Evolutionary conservation across 257 asterid species (phyloP).

Genomic region (Fraxinus cuspidata): DNA sequence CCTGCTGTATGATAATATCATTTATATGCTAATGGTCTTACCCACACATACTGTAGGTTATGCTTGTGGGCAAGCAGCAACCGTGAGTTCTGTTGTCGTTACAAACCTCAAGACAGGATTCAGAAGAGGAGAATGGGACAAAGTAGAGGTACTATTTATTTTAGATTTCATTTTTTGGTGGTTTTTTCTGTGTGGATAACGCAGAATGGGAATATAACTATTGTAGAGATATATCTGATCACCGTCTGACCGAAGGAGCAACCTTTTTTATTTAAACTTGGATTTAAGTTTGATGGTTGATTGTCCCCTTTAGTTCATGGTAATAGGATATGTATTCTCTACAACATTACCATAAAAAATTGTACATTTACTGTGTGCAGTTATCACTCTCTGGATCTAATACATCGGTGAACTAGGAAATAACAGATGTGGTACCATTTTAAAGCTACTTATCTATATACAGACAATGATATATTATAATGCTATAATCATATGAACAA

Average conservation of each 20-base stretch:
- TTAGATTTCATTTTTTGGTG: neutral
- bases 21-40: constrained; percentile 28
- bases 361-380: neutral
- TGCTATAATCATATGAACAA: neutral
- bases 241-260: neutral
- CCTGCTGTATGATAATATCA: constrained; percentile 2
- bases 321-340: neutral
- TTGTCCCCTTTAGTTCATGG: neutral
- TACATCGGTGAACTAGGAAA: neutral
- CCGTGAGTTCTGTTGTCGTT: constrained; percentile 87
- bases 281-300: neutral
- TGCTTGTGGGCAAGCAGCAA: constrained; percentile 69
- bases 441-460: neutral
- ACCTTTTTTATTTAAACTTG: neutral
- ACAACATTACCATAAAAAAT: neutral
- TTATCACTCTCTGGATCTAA: neutral
- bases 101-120: constrained; percentile 73
- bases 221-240: neutral
- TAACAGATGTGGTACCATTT: neutral
- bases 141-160: constrained; percentile 71
- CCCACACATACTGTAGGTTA: constrained; percentile 50
- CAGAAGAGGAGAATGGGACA: constrained; percentile 83
- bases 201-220: neutral
- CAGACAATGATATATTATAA: neutral
- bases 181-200: neutral